phyloP scores from a whole-genome alignment of 1,139 yeast species.

The Arxiozyma heterogenica region DNA sequence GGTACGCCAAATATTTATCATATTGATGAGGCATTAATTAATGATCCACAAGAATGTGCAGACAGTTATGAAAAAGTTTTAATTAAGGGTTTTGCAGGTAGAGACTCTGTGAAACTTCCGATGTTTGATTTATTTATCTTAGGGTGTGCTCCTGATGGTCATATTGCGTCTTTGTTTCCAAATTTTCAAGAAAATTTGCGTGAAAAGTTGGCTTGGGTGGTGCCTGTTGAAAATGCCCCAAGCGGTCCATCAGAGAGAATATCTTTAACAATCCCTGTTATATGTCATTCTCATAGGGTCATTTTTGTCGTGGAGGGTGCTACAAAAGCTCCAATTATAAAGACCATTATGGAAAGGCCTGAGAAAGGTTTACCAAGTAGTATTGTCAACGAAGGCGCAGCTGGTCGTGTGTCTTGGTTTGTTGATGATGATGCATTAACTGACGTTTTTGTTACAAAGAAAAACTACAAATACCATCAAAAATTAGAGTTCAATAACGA shows the following conservation, averaged over 20 bases:
- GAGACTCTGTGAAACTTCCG: conserved; percentile 91
- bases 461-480: conserved; percentile 25
- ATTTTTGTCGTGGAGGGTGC: conserved; percentile 94
- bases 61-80: conserved; percentile 81
- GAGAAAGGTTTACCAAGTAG: conserved; percentile 94
- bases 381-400: conserved; percentile 91
- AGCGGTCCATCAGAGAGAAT: conserved; percentile 81
- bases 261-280: conserved; percentile 88
- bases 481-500: conserved; percentile 7
- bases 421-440: conserved; percentile 92
- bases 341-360: conserved; percentile 92
- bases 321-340: conserved; percentile 87
- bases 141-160: conserved; percentile 99
- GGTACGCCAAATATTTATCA: conserved; percentile 67
- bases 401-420: conserved; percentile 95
- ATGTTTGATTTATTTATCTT: conserved; percentile 82
- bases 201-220: conserved; percentile 92
- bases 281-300: conserved; percentile 87
- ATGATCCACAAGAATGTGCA: conserved; percentile 90
- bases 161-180: conserved; percentile 91
- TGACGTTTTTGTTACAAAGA: conserved; percentile 39
- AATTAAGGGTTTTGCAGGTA: conserved; percentile 87
- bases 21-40: conserved; percentile 65
- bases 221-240: conserved; percentile 89
- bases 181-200: conserved; percentile 73